These are phyloP conservation scores for Lactarius vividus DNA, from an alignment of 768 basidiomycete genomes.

Conservation along the genomic window DNA sequence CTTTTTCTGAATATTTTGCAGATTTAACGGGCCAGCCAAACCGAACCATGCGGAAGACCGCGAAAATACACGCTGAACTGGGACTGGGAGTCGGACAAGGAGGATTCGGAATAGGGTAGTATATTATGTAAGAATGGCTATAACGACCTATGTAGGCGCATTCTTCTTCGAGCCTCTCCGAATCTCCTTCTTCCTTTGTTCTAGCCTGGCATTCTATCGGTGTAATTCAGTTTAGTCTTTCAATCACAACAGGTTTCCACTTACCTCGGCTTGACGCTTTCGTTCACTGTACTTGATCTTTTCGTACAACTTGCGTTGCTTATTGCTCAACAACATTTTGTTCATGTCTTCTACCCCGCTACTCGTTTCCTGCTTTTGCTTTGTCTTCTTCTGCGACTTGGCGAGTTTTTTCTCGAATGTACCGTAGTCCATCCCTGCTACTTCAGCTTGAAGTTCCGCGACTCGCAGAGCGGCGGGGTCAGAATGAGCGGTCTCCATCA, in stretches of 20 bases:
- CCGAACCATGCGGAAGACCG: conserved; percentile 20
- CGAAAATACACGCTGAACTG: background rate
- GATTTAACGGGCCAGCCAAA: conserved; percentile 23
- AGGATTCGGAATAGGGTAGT: background rate
- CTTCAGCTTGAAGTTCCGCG: conserved; percentile 92
- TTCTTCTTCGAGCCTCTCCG: conserved; percentile 47
- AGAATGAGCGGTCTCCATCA: conserved; percentile 41
- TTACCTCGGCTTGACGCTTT: conserved; percentile 76
- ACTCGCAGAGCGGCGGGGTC: conserved; percentile 73
- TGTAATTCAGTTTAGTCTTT: conserved; percentile 9
- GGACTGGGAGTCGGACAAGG: background rate
- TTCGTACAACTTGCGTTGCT: conserved; percentile 89
- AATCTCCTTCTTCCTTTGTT: conserved; percentile 54
- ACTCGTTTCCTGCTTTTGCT: conserved; percentile 32
- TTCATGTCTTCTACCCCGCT: conserved; percentile 77
- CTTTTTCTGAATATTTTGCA: conserved; percentile 14
- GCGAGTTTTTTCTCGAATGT: conserved; percentile 75
- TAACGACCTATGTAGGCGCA: background rate
- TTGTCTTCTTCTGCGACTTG: conserved; percentile 50
- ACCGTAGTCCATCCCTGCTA: conserved; percentile 75
- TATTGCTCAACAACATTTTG: conserved; percentile 98
- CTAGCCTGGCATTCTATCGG: conserved; percentile 56
- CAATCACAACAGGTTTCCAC: conserved; percentile 31
- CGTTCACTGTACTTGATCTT: conserved; percentile 86
- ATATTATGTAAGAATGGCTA: conserved; percentile 11